Percentiles rank a stretch among this genome's conserved stretches.
Conservation (phyloP, 768 basidiomycete genomes). For the Tubosaeta brunneosetosa region DNA sequence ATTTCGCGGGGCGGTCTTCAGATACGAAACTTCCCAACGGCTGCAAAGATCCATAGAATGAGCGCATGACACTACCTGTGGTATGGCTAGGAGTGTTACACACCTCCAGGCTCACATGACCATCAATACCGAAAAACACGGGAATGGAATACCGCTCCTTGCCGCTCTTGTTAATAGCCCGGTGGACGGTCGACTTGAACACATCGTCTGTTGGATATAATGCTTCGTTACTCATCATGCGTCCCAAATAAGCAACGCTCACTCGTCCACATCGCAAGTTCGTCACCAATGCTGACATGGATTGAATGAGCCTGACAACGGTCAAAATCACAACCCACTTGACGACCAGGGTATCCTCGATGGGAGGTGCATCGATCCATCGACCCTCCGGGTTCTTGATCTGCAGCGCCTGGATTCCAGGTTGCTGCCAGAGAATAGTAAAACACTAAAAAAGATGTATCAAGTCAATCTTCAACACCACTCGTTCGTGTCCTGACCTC, state of each 20-base stretch:
- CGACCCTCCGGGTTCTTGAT: constrained; percentile 69
- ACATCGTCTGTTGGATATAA: constrained; percentile 59
- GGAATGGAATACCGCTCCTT: constrained; percentile 77
- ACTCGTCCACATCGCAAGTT: constrained; percentile 90
- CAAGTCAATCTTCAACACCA: neutral
- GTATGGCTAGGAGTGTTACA: constrained; percentile 5
- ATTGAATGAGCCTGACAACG: constrained; percentile 18
- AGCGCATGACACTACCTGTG: neutral
- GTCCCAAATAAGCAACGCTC: constrained; percentile 12
- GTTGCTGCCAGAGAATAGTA: constrained; percentile 82
- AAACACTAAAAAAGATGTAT: constrained; percentile 54
- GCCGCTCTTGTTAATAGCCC: constrained; percentile 75
- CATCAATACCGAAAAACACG: constrained; percentile 87
- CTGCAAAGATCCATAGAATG: constrained; percentile 8
- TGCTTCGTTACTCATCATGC: neutral
- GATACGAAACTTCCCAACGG: constrained; percentile 50
- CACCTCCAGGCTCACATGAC: constrained; percentile 77
- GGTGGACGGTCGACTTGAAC: constrained; percentile 87
- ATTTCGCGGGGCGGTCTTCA: constrained; percentile 54
- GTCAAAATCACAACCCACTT: constrained; percentile 47
- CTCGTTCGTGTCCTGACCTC: constrained; percentile 30
- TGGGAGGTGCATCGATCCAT: constrained; percentile 81
- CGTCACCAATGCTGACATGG: constrained; percentile 68
- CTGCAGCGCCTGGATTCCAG: constrained; percentile 70
- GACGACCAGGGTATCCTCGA: constrained; percentile 77